These are phyloP conservation scores for Porpolomopsis calyptriformis DNA, from an alignment of 768 basidiomycete species.

Conservation along the genomic window DNA sequence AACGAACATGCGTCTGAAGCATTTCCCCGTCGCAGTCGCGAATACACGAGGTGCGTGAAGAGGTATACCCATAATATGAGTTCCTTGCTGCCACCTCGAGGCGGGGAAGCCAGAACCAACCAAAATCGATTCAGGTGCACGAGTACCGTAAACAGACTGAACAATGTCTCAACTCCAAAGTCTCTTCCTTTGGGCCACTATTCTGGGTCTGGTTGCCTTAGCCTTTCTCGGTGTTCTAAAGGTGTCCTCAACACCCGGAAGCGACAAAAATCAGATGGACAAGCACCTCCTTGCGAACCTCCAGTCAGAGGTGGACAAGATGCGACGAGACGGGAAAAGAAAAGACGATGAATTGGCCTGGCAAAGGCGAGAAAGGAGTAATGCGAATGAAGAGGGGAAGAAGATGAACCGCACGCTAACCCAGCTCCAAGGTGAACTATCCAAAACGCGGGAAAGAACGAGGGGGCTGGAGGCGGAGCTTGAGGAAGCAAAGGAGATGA, in stretches of 20 bases:
- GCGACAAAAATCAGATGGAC: not conserved
- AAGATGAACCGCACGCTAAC: constrained; percentile 13
- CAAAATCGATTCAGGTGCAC: not conserved
- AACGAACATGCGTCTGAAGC: not conserved
- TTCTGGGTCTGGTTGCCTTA: not conserved
- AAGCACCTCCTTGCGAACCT: not conserved
- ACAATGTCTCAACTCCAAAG: not conserved
- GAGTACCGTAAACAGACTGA: not conserved
- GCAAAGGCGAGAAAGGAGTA: constrained; percentile 1
- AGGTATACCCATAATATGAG: not conserved
- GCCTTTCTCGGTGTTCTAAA: not conserved
- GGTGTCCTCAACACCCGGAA: not conserved
- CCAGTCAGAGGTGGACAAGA: not conserved
- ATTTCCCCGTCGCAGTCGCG: not conserved
- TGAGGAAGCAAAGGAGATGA: constrained; percentile 14
- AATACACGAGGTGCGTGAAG: not conserved
- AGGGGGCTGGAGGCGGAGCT: constrained; percentile 7
- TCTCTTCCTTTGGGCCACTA: not conserved
- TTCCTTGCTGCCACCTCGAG: not conserved
- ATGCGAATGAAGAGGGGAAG: constrained; percentile 15
- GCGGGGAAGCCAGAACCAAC: not conserved
- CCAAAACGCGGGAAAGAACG: constrained; percentile 3
- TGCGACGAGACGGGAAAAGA: not conserved
- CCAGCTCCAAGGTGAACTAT: not conserved
- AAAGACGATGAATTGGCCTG: not conserved